Evolutionary conservation across 164 flowering plant genomes (phyloP).

Genomic region (Macadamia tetraphylla): DNA sequence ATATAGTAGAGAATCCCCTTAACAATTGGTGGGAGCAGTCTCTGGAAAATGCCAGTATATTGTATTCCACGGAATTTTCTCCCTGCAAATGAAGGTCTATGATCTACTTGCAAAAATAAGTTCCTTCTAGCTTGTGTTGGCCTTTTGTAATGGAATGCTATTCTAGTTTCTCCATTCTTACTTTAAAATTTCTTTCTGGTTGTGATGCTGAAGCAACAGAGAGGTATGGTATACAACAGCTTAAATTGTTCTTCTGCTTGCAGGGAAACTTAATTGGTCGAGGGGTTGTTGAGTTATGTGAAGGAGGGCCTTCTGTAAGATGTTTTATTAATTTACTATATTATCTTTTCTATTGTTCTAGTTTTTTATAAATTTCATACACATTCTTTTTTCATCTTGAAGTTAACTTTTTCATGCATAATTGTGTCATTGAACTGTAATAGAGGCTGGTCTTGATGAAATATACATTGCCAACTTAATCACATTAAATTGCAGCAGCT

Average conservation of each 20-base stretch:
- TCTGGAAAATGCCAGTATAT: no score
- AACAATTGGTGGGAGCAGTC: no score
- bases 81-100: no score
- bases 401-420: no score
- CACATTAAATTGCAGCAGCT: no score
- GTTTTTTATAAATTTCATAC: background rate
- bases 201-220: background rate
- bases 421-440: background rate
- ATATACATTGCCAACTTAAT: background rate
- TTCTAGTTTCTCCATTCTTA: background rate
- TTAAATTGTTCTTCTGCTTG: constrained; percentile 5
- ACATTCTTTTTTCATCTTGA: background rate
- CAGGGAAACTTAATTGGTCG: constrained; percentile 90
- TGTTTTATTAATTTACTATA: constrained; percentile 1
- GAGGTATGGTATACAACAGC: background rate
- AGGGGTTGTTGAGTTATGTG: constrained; percentile 84
- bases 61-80: no score
- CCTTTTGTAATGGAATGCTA: background rate
- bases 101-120: no score
- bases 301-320: constrained; percentile 82
- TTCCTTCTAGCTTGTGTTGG: background rate
- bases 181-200: background rate
- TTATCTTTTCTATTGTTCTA: background rate
- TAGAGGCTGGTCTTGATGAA: background rate
- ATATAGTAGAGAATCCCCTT: background rate